Conservation (phyloP, 768 basidiomycete species). For the Paxillus rubicundulus region DNA sequence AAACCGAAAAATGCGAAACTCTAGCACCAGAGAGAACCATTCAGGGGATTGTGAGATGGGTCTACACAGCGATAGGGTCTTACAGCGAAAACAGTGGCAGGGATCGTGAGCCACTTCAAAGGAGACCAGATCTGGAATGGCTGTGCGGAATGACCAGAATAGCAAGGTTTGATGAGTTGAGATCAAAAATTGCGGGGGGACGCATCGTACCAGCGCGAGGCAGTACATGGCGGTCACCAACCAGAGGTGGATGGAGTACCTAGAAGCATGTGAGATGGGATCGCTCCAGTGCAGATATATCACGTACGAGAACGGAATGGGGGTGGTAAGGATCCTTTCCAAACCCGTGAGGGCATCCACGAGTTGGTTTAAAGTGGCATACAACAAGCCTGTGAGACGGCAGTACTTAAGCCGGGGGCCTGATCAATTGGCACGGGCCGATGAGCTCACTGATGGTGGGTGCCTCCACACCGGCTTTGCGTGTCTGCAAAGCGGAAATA, state of each 20-base stretch:
- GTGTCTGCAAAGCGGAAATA: slow-evolving; percentile 54
- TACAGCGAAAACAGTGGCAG: slow-evolving; percentile 54
- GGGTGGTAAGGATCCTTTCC: slow-evolving; percentile 72
- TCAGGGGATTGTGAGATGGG: not conserved
- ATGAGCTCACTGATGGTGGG: slow-evolving; percentile 55
- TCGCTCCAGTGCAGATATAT: not conserved
- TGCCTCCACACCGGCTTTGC: slow-evolving; percentile 50
- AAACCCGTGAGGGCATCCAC: slow-evolving; percentile 67
- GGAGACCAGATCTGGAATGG: slow-evolving; percentile 62
- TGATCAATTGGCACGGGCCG: not conserved
- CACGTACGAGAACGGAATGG: slow-evolving; percentile 70
- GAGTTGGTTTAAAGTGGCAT: slow-evolving; percentile 49
- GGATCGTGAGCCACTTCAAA: slow-evolving; percentile 63
- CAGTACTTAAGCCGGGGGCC: not conserved
- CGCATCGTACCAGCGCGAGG: slow-evolving; percentile 49
- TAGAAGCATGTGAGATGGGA: slow-evolving; percentile 20
- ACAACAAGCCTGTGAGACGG: slow-evolving; percentile 40
- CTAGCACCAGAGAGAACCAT: slow-evolving; percentile 27
- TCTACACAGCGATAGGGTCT: slow-evolving; percentile 13
- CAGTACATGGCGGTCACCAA: slow-evolving; percentile 59
- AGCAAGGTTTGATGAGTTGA: slow-evolving; percentile 4
- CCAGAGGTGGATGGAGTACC: slow-evolving; percentile 71
- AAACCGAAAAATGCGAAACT: slow-evolving; percentile 74
- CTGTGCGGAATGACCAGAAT: slow-evolving; percentile 29
- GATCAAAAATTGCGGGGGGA: not conserved